Percentiles rank a stretch among this genome's conserved stretches.
phyloP scores from a whole-genome alignment of 305 asterid genomes.

The Striga hermonthica region DNA sequence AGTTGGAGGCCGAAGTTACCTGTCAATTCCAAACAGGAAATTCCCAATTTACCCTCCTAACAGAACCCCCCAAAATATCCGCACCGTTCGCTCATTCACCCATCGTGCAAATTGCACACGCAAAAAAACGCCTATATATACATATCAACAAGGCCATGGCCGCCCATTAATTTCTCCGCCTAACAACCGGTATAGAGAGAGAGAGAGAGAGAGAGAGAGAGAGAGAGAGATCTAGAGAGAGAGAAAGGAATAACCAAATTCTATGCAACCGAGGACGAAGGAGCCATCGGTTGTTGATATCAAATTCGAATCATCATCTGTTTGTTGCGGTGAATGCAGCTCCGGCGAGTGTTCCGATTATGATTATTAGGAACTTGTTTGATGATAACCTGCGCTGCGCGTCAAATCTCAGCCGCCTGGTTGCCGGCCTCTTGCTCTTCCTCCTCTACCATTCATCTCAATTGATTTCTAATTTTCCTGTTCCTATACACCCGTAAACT shows the following conservation, averaged over 20 bases:
- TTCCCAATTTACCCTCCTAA: constrained; percentile 28
- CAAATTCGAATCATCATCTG: constrained; percentile 21
- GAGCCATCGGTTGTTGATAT: constrained; percentile 38
- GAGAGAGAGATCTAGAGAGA: constrained; percentile 18
- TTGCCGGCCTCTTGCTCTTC: constrained; percentile 81
- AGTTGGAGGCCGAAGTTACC: background rate
- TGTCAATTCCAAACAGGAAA: constrained; percentile 12
- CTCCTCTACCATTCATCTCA: constrained; percentile 63
- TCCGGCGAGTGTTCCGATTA: constrained; percentile 33
- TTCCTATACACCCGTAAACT: constrained; percentile 81
- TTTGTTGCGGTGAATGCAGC: constrained; percentile 27
- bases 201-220: background rate
- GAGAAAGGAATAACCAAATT: constrained; percentile 24
- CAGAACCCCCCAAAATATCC: background rate
- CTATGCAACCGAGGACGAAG: constrained; percentile 61
- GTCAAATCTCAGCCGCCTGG: constrained; percentile 77
- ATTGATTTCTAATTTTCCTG: constrained; percentile 57
- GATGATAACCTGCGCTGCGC: constrained; percentile 64
- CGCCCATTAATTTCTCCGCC: background rate
- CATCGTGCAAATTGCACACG: background rate
- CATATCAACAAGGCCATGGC: background rate
- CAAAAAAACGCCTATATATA: background rate
- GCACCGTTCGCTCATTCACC: constrained; percentile 32
- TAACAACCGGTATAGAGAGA: constrained; percentile 23
- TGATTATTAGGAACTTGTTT: constrained; percentile 81